Conservation (phyloP, 768 basidiomycete genomes). For the Kwoniella europaea region DNA sequence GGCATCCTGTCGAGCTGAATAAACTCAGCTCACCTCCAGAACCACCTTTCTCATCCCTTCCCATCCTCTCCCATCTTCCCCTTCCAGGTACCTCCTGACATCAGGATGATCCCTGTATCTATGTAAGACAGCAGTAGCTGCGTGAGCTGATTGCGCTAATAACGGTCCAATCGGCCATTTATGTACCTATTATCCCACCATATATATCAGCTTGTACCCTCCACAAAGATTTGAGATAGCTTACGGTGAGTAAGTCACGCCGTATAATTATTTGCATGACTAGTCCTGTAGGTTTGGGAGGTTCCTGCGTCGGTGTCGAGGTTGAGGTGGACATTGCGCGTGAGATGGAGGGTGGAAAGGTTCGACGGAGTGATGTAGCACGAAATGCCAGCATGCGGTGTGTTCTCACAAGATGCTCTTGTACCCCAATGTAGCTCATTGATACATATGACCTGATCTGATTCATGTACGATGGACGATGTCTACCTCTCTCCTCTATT, state of each 20-base stretch:
- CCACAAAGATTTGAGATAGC: background rate
- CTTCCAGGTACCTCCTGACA: conserved; percentile 48
- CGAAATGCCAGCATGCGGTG: background rate
- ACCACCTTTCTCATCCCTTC: conserved; percentile 54
- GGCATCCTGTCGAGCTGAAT: no score
- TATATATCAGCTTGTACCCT: background rate
- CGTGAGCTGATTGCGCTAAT: conserved; percentile 57
- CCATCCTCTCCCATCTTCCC: conserved; percentile 36
- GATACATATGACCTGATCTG: no score
- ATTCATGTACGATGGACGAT: no score
- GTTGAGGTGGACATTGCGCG: conserved; percentile 8
- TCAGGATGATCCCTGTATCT: conserved; percentile 42
- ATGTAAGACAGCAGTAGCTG: conserved; percentile 55
- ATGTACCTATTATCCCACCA: conserved; percentile 21
- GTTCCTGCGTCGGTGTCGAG: no score
- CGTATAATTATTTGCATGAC: conserved; percentile 58
- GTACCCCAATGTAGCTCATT: no score
- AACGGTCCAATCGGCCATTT: conserved; percentile 56
- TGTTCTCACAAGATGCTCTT: background rate
- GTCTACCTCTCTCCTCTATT: no score
- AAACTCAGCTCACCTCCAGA: conserved; percentile 29
- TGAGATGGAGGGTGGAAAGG: background rate
- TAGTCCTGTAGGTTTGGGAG: conserved; percentile 41
- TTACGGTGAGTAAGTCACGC: conserved; percentile 46
- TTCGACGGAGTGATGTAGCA: background rate